phyloP scores from a whole-genome alignment of 2,329 filamentous ascomycete species.

The Biscogniauxia mediterranea region DNA sequence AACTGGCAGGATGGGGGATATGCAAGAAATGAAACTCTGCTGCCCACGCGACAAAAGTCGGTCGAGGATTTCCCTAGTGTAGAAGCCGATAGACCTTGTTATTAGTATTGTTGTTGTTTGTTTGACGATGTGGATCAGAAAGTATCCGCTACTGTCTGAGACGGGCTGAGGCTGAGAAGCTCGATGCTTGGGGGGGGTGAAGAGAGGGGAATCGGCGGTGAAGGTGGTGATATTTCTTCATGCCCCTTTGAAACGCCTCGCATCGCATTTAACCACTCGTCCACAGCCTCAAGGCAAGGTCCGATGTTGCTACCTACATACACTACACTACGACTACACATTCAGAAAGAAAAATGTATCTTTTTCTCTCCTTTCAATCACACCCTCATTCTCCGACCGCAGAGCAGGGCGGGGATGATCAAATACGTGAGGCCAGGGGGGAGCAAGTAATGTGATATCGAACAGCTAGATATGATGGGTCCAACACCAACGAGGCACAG shows the following conservation, averaged over 20 bases:
- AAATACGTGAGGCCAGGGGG: conserved; percentile 1
- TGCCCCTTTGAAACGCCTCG: conserved; percentile 5
- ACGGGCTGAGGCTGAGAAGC: conserved; percentile 8
- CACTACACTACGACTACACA: too few relatives aligned
- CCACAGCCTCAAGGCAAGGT: neutral
- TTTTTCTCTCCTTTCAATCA: neutral
- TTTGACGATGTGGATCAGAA: conserved; percentile 4
- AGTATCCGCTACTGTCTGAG: neutral
- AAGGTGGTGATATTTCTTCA: conserved; percentile 12
- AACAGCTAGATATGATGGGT: conserved; percentile 1
- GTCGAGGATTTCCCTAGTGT: conserved; percentile 24
- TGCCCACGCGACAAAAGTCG: conserved; percentile 20
- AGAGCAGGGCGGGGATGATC: conserved; percentile 4
- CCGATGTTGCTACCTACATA: neutral
- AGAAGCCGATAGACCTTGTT: conserved; percentile 16
- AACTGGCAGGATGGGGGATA: neutral
- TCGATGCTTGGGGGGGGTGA: conserved; percentile 17
- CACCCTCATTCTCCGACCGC: conserved; percentile 2
- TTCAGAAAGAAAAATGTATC: neutral
- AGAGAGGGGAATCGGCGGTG: conserved; percentile 23
- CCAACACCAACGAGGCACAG: conserved; percentile 2
- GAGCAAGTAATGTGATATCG: conserved; percentile 2
- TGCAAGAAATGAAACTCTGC: neutral
- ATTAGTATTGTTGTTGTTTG: conserved; percentile 8
- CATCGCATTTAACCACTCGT: neutral